Conservation (phyloP, 2,329 filamentous ascomycete species). For the Monilinia laxa region DNA sequence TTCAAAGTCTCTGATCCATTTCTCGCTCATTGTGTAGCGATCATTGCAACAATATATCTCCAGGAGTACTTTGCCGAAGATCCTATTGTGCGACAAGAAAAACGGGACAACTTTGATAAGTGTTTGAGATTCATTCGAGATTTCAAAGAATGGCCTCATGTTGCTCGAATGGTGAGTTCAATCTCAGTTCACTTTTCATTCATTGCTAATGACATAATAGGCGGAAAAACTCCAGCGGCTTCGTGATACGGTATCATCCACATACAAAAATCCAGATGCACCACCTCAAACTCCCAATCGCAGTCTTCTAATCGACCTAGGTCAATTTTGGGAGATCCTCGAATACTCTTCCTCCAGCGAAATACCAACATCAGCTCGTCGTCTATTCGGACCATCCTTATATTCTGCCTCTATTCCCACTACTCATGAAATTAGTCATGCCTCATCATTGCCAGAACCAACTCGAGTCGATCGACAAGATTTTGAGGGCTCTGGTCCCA, state of each 20-base stretch:
- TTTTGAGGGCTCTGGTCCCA: constrained; percentile 28
- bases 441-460: constrained; percentile 46
- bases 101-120: constrained; percentile 46
- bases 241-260: constrained; percentile 47
- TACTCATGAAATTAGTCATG: constrained; percentile 45
- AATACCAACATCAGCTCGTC: constrained; percentile 39
- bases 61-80: constrained; percentile 51
- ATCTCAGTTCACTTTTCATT: neutral
- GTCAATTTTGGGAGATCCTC: constrained; percentile 50
- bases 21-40: constrained; percentile 50
- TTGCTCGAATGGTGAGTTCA: constrained; percentile 44
- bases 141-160: constrained; percentile 49
- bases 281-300: constrained; percentile 37
- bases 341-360: constrained; percentile 48
- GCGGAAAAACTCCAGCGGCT: constrained; percentile 46
- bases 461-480: constrained; percentile 42
- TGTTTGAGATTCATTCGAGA: constrained; percentile 46
- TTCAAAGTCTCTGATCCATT: constrained; percentile 50
- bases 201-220: constrained; percentile 32
- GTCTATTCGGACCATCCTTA: constrained; percentile 46
- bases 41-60: constrained; percentile 54
- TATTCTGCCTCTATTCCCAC: constrained; percentile 36
- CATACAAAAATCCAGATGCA: constrained; percentile 41
- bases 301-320: constrained; percentile 47
- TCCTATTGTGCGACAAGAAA: constrained; percentile 42